A percentile compares a stretch with the other conserved stretches of the same genome.
Conservation (phyloP, 129 eudicot species). For the Lactuca sativa region DNA sequence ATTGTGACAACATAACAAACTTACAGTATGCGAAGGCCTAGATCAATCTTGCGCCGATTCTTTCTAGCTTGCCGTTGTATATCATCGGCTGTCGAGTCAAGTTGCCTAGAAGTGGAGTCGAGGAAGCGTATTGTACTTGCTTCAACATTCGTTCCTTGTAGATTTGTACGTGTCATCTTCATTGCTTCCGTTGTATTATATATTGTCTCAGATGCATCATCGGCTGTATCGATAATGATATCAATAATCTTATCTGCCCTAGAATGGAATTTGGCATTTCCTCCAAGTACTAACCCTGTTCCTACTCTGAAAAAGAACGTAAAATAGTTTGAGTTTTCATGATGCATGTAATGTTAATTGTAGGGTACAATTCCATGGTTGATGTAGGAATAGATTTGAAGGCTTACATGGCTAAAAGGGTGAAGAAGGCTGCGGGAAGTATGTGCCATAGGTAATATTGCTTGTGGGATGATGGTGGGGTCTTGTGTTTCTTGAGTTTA, state of each 20-base stretch:
- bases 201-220: slow-evolving; percentile 75
- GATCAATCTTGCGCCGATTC: slow-evolving; percentile 53
- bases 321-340: background rate
- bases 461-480: slow-evolving; percentile 39
- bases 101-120: slow-evolving; percentile 53
- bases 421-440: slow-evolving; percentile 49
- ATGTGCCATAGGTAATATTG: slow-evolving; percentile 55
- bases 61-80: slow-evolving; percentile 65
- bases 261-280: slow-evolving; percentile 60
- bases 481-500: slow-evolving; percentile 43
- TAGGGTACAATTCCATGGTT: background rate
- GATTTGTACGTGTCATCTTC: slow-evolving; percentile 50
- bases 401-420: slow-evolving; percentile 72
- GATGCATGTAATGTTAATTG: background rate
- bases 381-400: slow-evolving; percentile 15
- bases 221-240: slow-evolving; percentile 70
- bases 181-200: slow-evolving; percentile 74
- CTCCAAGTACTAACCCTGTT: slow-evolving; percentile 75
- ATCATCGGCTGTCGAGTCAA: slow-evolving; percentile 59
- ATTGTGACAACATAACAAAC: background rate
- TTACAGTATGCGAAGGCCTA: slow-evolving; percentile 68
- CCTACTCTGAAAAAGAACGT: slow-evolving; percentile 48
- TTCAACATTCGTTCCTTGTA: slow-evolving; percentile 44
- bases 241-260: slow-evolving; percentile 68
- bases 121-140: slow-evolving; percentile 55